Base-by-base conservation (phyloP, 2,329 filamentous ascomycete species). In the Calonectria hongkongensis region DNA sequence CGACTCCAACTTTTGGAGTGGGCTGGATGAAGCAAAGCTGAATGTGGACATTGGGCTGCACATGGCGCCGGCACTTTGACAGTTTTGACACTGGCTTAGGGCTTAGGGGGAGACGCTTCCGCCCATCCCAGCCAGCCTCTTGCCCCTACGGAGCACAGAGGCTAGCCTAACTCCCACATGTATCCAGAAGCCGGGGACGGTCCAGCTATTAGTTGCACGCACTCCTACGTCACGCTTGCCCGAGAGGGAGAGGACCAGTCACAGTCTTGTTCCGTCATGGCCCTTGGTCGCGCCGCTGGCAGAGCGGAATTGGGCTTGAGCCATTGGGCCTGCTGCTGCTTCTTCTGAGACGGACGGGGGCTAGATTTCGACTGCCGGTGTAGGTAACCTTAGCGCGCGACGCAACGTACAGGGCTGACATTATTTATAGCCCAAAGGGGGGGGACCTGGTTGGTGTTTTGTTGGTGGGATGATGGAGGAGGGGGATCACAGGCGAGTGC, bases 61-160 rank as follows among this genome's bases (percentile, higher is more conserved):
- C 30, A 39, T 58, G 54, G 54, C 33, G 54, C 54, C 33, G 54
- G 33, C 54, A 58, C 54, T 58, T 58, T 58, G 54, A 30, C 54
- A 58, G 54, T 36, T 58, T 58, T 58, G 54, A 58, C 54, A 58
- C 54, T 58, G 54, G 18, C 54, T 30, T 51, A 51, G 48, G 48
- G 48, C 48, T 51, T 51, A 51, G 48, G 48, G 48, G 48, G 48
- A 58, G 54, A 36, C 33, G 30, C 30, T 58, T 58, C 33, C 54
- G 54, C 16, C 28, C 54, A 58, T n/a, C 30, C 54, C 54, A 58
- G 54, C 54, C 54, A 58, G 54, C 54, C 54, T 58, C 54, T 25
- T 58, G 33, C 33, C 21, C 16, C 16, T 30, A 30, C 18, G 16
- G 25, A 51, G 13, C 12, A 25, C 54, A 58, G 30, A 7, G 30